Percentiles rank a stretch among this genome's conserved stretches.
phyloP scores from a whole-genome alignment of 352 stramenopile genomes.

The Aphanomyces invadans region DNA sequence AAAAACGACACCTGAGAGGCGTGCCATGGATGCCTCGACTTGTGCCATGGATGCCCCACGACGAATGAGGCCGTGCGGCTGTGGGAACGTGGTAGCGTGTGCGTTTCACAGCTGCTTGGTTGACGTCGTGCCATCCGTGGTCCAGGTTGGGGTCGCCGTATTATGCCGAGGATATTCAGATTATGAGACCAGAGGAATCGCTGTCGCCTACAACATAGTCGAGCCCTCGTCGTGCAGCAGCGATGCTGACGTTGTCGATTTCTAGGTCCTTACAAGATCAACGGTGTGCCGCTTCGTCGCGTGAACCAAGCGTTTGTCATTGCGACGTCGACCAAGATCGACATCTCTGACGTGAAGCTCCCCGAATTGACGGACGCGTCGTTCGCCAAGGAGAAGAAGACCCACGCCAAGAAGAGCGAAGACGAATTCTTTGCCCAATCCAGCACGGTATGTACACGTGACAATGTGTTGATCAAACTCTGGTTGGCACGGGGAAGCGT shows the following conservation, averaged over 20 bases:
- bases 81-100: neutral
- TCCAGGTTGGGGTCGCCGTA: neutral
- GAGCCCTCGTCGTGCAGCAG: neutral
- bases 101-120: slow-evolving; percentile 1
- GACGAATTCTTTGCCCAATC: slow-evolving; percentile 97
- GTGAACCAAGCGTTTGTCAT: slow-evolving; percentile 99
- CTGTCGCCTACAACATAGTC: neutral
- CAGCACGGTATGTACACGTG: slow-evolving; percentile 48
- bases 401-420: slow-evolving; percentile 88
- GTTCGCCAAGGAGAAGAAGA: slow-evolving; percentile 90
- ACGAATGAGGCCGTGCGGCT: slow-evolving; percentile 8
- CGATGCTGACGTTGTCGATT: neutral
- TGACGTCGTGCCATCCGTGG: neutral
- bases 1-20: slow-evolving; percentile 27
- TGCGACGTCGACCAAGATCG: slow-evolving; percentile 95
- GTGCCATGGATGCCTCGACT: neutral
- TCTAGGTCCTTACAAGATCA: slow-evolving; percentile 97
- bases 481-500: too few species aligned
- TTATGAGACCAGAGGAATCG: slow-evolving; percentile 27
- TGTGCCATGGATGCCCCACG: too few species aligned
- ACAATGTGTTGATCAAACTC: too few species aligned
- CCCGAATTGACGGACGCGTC: slow-evolving; percentile 94
- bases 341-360: slow-evolving; percentile 90
- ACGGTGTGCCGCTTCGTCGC: slow-evolving; percentile 96
- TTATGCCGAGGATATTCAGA: slow-evolving; percentile 26